Evolutionary conservation across 192 early-diverging fungal genomes (phyloP).

Genomic region (Lunasporangiospora selenospora): DNA sequence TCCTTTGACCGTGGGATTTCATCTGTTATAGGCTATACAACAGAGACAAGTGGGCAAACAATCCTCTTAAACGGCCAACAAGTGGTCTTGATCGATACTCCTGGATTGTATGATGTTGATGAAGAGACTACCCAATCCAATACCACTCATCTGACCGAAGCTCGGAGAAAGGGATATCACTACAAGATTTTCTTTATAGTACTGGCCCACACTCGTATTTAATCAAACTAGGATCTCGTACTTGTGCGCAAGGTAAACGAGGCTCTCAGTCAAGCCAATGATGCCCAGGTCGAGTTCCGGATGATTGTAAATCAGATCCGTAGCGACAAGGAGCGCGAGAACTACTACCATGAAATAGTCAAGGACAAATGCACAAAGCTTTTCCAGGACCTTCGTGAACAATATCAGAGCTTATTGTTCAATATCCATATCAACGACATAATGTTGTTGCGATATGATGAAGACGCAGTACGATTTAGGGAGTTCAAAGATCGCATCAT

Average conservation of each 20-base stretch:
- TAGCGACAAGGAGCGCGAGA: too few species aligned
- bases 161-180: neutral
- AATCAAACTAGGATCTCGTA: neutral
- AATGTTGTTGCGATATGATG: too few species aligned
- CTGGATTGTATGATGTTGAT: slow-evolving; percentile 10
- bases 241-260: slow-evolving; percentile 7
- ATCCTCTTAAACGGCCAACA: neutral
- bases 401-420: neutral
- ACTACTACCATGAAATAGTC: too few species aligned
- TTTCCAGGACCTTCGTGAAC: neutral
- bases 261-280: neutral
- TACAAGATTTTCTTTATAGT: slow-evolving; percentile 20
- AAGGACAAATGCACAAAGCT: too few species aligned
- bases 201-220: neutral
- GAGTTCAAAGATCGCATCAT: too few species aligned
- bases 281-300: neutral
- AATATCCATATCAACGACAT: neutral
- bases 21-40: neutral
- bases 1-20: neutral
- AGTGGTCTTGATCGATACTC: slow-evolving; percentile 7
- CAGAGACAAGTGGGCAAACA: neutral
- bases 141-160: neutral
- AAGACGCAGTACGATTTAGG: too few species aligned
- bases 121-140: slow-evolving; percentile 1
- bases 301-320: slow-evolving; percentile 26